phyloP scores from a whole-genome alignment of 2,329 filamentous ascomycete species.

The Talaromyces sp. region DNA sequence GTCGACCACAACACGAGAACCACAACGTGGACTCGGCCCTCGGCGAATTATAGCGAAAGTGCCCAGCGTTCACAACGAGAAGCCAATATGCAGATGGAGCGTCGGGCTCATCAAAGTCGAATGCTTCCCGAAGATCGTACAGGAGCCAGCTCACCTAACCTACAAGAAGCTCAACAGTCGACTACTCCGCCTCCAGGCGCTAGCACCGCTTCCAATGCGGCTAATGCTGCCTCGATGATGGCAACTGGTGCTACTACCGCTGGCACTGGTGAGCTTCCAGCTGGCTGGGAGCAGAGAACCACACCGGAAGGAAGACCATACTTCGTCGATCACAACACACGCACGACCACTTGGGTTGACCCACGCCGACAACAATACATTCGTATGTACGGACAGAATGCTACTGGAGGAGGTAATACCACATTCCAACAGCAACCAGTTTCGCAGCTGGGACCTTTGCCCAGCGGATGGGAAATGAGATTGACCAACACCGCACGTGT shows the following conservation, averaged over 20 bases:
- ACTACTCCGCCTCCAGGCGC: slow-evolving; percentile 47
- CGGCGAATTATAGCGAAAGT: slow-evolving; percentile 71
- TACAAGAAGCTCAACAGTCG: slow-evolving; percentile 53
- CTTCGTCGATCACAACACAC: slow-evolving; percentile 97
- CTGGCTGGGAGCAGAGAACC: slow-evolving; percentile 93
- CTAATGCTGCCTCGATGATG: slow-evolving; percentile 76
- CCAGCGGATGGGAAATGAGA: slow-evolving; percentile 99
- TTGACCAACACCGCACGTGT: slow-evolving; percentile 96
- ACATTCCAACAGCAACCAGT: slow-evolving; percentile 96
- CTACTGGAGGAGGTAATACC: slow-evolving; percentile 65
- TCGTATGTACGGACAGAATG: slow-evolving; percentile 92
- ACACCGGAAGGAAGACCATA: slow-evolving; percentile 94
- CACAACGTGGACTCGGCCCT: slow-evolving; percentile 92
- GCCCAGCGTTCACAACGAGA: slow-evolving; percentile 78
- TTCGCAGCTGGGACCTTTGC: slow-evolving; percentile 89
- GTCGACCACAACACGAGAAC: slow-evolving; percentile 97
- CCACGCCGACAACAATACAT: slow-evolving; percentile 97
- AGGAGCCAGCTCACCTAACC: slow-evolving; percentile 83
- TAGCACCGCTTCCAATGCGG: slow-evolving; percentile 42
- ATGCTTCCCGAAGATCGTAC: slow-evolving; percentile 95
- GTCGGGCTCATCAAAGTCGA: slow-evolving; percentile 89
- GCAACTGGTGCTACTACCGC: slow-evolving; percentile 92
- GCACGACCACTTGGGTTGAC: slow-evolving; percentile 98
- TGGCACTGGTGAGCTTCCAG: slow-evolving; percentile 88
- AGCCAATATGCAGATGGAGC: slow-evolving; percentile 88